A percentile compares a stretch with the other conserved stretches of the same genome.
phyloP scores from a whole-genome alignment of 1,139 yeast species.

The Candida dubliniensis region DNA sequence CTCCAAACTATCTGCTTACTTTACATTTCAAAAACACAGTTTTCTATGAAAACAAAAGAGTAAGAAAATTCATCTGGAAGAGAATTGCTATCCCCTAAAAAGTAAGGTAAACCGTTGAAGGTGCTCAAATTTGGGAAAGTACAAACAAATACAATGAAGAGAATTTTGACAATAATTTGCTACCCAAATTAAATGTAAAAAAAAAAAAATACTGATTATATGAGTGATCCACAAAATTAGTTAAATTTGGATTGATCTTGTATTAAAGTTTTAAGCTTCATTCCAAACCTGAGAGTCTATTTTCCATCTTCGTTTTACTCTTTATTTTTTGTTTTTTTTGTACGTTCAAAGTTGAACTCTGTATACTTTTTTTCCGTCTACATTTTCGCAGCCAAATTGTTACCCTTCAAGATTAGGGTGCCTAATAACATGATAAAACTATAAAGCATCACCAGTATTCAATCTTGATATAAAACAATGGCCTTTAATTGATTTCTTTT shows the following conservation, averaged over 20 bases:
- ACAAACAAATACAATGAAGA: too few relatives aligned
- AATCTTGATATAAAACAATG: background rate
- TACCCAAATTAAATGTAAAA: too few relatives aligned
- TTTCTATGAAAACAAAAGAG: background rate
- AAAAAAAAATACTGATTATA: too few relatives aligned
- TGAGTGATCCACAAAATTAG: too few relatives aligned
- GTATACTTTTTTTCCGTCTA: background rate
- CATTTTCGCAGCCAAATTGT: conserved; percentile 6
- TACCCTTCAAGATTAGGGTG: background rate
- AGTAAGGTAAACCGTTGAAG: too few relatives aligned
- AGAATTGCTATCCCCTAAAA: too few relatives aligned
- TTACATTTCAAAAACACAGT: background rate
- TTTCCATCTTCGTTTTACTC: background rate
- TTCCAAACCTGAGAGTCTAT: background rate
- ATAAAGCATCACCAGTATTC: background rate
- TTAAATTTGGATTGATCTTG: too few relatives aligned
- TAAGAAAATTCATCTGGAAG: background rate
- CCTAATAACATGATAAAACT: background rate
- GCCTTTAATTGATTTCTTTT: too few relatives aligned
- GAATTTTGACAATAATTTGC: too few relatives aligned
- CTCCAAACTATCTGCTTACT: too few relatives aligned
- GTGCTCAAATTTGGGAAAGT: too few relatives aligned
- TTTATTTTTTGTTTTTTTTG: background rate
- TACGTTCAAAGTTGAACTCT: background rate
- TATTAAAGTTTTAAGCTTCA: too few relatives aligned